Conservation (phyloP, 805 yeast genomes). For the Pichia scutulata region DNA sequence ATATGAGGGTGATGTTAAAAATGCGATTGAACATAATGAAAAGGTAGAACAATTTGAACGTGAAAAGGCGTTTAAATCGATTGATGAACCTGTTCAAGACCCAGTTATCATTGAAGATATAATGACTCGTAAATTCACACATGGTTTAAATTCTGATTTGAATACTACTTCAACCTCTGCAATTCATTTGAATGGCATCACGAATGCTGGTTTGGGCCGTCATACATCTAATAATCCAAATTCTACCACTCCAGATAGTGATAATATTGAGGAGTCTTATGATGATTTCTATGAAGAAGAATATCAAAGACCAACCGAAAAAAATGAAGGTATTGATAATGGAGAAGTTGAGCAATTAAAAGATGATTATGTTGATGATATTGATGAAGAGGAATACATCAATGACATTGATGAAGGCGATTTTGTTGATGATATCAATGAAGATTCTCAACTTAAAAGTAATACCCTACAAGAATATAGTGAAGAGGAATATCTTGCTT, state of each 20-base stretch:
- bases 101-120: constrained; percentile 11
- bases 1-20: constrained; percentile 12
- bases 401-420: constrained; percentile 2
- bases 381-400: neutral
- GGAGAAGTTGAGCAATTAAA: neutral
- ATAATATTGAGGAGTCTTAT: constrained; percentile 1
- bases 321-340: neutral
- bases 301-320: neutral
- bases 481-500: constrained; percentile 21
- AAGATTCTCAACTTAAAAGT: neutral
- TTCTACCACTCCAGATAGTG: neutral
- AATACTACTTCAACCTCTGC: neutral
- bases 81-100: constrained; percentile 8
- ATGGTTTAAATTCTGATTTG: neutral
- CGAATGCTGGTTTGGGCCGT: neutral
- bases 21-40: constrained; percentile 20
- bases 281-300: constrained; percentile 1
- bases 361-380: neutral
- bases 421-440: constrained; percentile 6
- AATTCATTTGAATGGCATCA: neutral
- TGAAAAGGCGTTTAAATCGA: constrained; percentile 17
- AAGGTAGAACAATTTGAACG: constrained; percentile 32
- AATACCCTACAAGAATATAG: constrained; percentile 12
- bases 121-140: neutral
- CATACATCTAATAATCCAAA: neutral